These are phyloP conservation scores for Arxiozyma bovina DNA, from an alignment of 1,139 yeast genomes.

Conservation along the genomic window DNA sequence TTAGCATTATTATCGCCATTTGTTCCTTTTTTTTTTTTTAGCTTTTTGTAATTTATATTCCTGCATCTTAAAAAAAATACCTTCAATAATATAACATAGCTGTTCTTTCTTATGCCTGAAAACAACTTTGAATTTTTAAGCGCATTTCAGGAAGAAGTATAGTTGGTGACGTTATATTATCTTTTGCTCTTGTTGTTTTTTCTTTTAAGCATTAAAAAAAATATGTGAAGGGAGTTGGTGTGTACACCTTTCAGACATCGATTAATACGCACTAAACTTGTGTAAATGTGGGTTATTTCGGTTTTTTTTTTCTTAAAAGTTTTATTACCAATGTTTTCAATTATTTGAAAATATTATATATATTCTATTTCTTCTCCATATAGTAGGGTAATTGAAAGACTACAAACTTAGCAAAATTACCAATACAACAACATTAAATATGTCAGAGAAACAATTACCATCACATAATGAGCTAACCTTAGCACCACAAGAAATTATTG, in stretches of 20 bases:
- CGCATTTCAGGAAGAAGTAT: too few relatives aligned
- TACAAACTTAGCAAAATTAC: not conserved
- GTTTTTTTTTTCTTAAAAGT: too few relatives aligned
- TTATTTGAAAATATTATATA: too few relatives aligned
- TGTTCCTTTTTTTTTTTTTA: not conserved
- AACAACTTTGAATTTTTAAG: too few relatives aligned
- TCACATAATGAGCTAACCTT: slow-evolving; percentile 21
- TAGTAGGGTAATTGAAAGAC: not conserved
- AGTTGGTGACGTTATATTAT: too few relatives aligned
- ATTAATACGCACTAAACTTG: too few relatives aligned
- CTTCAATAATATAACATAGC: not conserved
- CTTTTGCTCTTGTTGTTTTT: too few relatives aligned
- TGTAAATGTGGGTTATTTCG: too few relatives aligned
- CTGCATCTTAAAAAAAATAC: not conserved
- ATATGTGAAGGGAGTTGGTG: too few relatives aligned
- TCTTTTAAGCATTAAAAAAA: too few relatives aligned
- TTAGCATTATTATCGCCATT: not conserved
- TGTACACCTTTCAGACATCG: too few relatives aligned
- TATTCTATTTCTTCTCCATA: not conserved
- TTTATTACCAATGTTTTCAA: too few relatives aligned
- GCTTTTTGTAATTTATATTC: not conserved
- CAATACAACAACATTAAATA: not conserved
- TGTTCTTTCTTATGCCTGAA: not conserved
- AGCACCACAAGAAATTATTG: slow-evolving; percentile 38
- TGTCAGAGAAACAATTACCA: slow-evolving; percentile 16